Percentiles rank a stretch among this genome's conserved stretches.
Evolutionary conservation across 1,139 yeast species (phyloP).

Genomic region (Martiniozyma asiatica): DNA sequence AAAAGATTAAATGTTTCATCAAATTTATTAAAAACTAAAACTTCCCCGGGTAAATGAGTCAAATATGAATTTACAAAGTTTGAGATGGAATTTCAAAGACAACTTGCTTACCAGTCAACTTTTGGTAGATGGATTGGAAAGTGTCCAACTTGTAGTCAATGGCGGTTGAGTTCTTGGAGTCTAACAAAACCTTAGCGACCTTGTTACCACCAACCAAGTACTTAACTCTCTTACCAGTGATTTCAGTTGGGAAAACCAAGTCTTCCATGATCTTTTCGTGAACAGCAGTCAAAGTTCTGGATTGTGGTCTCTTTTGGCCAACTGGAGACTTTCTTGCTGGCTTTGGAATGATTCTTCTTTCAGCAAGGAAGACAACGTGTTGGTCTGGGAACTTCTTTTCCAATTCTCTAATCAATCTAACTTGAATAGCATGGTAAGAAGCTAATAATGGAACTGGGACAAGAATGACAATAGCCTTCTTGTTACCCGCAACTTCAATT

Average conservation of each 20-base stretch:
- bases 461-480: slow-evolving; percentile 96
- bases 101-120: slow-evolving; percentile 99
- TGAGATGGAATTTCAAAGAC: slow-evolving; percentile 93
- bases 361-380: slow-evolving; percentile 98
- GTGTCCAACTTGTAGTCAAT: slow-evolving; percentile 99
- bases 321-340: slow-evolving; percentile 85
- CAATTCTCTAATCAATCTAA: slow-evolving; percentile 96
- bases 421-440: slow-evolving; percentile 96
- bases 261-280: slow-evolving; percentile 98
- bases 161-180: slow-evolving; percentile 94
- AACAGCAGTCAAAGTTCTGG: slow-evolving; percentile 97
- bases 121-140: slow-evolving; percentile 96
- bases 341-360: slow-evolving; percentile 99
- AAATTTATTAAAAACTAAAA: too few species aligned
- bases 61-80: slow-evolving; percentile 51
- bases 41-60: too few species aligned
- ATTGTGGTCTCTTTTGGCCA: slow-evolving; percentile 98
- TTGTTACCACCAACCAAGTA: slow-evolving; percentile 98
- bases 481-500: slow-evolving; percentile 96
- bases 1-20: too few species aligned
- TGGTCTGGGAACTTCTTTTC: slow-evolving; percentile 99
- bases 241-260: slow-evolving; percentile 99
- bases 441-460: slow-evolving; percentile 94
- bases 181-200: slow-evolving; percentile 95
- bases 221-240: slow-evolving; percentile 98